Conservation (phyloP, 352 stramenopile species). For the Phytophthora tubulina region DNA sequence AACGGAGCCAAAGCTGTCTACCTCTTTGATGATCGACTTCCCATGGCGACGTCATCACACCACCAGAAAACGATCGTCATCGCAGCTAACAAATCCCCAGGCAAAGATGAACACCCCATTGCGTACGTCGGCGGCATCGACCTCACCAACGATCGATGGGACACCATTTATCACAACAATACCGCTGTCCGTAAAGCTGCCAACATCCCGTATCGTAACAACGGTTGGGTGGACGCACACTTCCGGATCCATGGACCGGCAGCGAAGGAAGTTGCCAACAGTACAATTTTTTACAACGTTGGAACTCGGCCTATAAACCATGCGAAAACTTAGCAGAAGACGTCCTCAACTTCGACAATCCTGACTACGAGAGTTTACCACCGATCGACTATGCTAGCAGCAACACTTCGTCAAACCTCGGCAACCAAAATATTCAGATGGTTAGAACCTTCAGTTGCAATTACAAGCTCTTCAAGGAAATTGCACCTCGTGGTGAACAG, state of each 20-base stretch:
- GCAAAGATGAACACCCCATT: conserved; percentile 28
- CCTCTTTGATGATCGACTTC: conserved; percentile 66
- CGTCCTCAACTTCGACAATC: conserved; percentile 58
- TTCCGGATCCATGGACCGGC: conserved; percentile 58
- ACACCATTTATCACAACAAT: conserved; percentile 61
- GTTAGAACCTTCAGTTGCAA: conserved; percentile 68
- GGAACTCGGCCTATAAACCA: conserved; percentile 54
- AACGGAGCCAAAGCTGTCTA: conserved; percentile 36
- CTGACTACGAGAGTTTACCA: conserved; percentile 31
- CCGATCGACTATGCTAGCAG: conserved; percentile 22
- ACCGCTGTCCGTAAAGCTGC: conserved; percentile 41
- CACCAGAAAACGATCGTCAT: conserved; percentile 66
- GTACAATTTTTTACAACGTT: conserved; percentile 68
- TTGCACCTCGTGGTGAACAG: conserved; percentile 59
- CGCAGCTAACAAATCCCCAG: conserved; percentile 8
- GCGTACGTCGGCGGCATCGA: conserved; percentile 69
- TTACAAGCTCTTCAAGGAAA: conserved; percentile 57
- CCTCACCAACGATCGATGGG: conserved; percentile 64
- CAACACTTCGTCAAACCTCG: conserved; percentile 20
- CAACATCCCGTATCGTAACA: conserved; percentile 39
- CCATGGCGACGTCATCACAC: conserved; percentile 39
- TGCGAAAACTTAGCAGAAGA: conserved; percentile 41
- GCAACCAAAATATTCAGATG: conserved; percentile 57
- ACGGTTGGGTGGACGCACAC: conserved; percentile 67
- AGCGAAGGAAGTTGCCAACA: conserved; percentile 53